phyloP scores from a whole-genome alignment of 768 basidiomycete genomes.

The Chalciporus pseudorubinellus region DNA sequence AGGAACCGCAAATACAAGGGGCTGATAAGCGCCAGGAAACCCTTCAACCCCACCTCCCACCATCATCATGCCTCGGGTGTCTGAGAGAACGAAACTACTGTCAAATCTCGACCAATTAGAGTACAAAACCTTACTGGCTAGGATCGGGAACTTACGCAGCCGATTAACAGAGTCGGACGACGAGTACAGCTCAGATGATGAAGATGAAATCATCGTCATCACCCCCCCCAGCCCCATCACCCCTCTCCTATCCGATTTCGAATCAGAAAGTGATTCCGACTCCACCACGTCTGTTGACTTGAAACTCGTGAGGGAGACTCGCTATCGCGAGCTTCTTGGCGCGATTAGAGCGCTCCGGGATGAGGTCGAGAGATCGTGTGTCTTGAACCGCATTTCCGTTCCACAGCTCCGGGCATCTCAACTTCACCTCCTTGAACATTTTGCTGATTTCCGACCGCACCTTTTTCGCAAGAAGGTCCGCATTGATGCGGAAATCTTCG shows the following conservation, averaged over 20 bases:
- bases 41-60: too few relatives aligned
- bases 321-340: neutral
- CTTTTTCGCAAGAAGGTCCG: constrained; percentile 26
- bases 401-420: neutral
- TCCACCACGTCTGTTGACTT: neutral
- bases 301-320: neutral
- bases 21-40: too few relatives aligned
- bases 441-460: constrained; percentile 11
- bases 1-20: neutral
- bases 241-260: neutral
- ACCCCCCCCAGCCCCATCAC: neutral
- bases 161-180: too few relatives aligned
- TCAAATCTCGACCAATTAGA: neutral
- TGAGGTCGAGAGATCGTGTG: neutral
- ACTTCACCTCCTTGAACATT: constrained; percentile 2
- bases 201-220: neutral
- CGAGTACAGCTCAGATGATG: neutral
- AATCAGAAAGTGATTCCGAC: neutral
- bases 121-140: neutral
- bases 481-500: constrained; percentile 25
- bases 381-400: neutral
- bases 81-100: neutral
- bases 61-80: neutral
- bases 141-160: neutral
- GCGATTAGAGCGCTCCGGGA: neutral